These are phyloP conservation scores for Glycine tomentella DNA, from an alignment of 306 rosid species.

Conservation along the genomic window DNA sequence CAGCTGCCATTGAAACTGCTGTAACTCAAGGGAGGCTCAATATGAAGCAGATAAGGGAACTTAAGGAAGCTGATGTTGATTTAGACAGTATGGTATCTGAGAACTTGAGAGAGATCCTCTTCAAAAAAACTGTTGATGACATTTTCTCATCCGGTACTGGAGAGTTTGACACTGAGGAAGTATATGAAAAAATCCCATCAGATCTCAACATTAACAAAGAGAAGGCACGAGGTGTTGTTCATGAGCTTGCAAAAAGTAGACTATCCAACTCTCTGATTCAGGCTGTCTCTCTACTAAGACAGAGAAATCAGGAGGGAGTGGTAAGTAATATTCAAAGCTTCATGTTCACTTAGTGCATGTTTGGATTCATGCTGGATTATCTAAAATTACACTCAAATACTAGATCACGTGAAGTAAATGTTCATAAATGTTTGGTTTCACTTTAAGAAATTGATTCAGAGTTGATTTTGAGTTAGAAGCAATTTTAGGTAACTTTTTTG, in stretches of 20 bases:
- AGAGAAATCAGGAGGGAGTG: constrained; percentile 84
- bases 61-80: constrained; percentile 84
- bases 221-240: constrained; percentile 74
- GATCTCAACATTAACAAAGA: constrained; percentile 87
- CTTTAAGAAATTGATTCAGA: not conserved
- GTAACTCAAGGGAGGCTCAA: constrained; percentile 89
- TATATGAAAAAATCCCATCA: constrained; percentile 79
- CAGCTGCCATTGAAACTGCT: constrained; percentile 93
- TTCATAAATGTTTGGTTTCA: not conserved
- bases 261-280: constrained; percentile 86
- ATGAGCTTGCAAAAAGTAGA: constrained; percentile 79
- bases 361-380: not conserved
- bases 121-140: constrained; percentile 90
- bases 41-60: constrained; percentile 94
- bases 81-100: constrained; percentile 90
- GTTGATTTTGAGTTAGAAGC: not conserved
- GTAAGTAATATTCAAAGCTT: constrained; percentile 49
- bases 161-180: constrained; percentile 94
- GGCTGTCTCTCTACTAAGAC: constrained; percentile 88
- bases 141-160: constrained; percentile 98
- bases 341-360: not conserved
- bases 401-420: not conserved
- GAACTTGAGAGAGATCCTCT: constrained; percentile 83
- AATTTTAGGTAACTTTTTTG: not conserved
- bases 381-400: not conserved